Evolutionary conservation across 225 moss, liverwort and hornwort species (phyloP).

Genomic region (Anthoceros angustus): DNA sequence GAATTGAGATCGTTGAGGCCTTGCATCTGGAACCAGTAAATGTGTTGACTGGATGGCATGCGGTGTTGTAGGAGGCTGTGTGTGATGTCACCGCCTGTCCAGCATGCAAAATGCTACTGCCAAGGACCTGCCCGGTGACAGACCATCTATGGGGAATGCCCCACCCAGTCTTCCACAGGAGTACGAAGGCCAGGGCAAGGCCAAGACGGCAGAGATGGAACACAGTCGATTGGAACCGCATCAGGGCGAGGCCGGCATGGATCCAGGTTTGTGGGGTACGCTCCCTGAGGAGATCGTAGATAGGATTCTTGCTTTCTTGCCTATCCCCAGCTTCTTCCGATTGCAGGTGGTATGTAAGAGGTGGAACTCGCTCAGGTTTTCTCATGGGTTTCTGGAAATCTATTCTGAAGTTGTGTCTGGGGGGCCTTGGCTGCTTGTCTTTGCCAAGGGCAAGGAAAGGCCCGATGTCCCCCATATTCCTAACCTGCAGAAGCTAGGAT

Average conservation of each 20-base stretch:
- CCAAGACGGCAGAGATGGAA: background rate
- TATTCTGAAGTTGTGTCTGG: slow-evolving; percentile 1
- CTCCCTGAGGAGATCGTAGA: slow-evolving; percentile 6
- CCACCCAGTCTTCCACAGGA: too few species aligned
- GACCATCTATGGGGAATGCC: too few species aligned
- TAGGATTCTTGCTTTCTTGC: slow-evolving; percentile 2
- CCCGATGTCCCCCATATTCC: background rate
- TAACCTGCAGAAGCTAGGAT: background rate
- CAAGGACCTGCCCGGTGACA: too few species aligned
- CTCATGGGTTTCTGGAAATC: background rate
- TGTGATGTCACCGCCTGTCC: too few species aligned
- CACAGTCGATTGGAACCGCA: background rate
- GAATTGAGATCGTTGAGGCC: too few species aligned
- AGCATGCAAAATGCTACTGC: too few species aligned
- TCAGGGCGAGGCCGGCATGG: background rate
- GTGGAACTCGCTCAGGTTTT: slow-evolving; percentile 1
- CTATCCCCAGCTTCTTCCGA: background rate
- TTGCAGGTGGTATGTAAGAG: slow-evolving; percentile 4
- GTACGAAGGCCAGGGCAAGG: too few species aligned
- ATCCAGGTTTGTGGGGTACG: slow-evolving; percentile 3
- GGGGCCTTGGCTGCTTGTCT: background rate
- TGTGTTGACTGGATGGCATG: too few species aligned
- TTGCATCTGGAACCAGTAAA: too few species aligned
- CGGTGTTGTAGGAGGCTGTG: too few species aligned
- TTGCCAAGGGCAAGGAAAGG: background rate